Percentiles rank a stretch among this genome's conserved stretches.
These are phyloP conservation scores for Apophysomyces ossiformis DNA, from an alignment of 371 early-diverging fungal genomes.

Conservation along the genomic window DNA sequence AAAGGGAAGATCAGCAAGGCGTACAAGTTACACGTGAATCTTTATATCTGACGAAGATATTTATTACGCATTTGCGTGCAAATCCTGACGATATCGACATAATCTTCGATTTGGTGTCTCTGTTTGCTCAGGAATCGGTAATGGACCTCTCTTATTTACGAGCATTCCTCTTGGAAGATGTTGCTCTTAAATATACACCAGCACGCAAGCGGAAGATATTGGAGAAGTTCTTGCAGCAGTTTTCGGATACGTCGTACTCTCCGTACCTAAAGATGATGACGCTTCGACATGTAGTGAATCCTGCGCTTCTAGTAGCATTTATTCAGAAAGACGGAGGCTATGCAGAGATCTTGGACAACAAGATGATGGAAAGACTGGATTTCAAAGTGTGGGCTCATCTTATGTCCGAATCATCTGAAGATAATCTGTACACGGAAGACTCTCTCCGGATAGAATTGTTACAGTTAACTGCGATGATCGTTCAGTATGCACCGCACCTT, in stretches of 20 bases:
- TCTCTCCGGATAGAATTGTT: conserved; percentile 86
- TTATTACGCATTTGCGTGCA: conserved; percentile 65
- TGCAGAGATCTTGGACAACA: conserved; percentile 63
- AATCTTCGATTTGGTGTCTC: conserved; percentile 77
- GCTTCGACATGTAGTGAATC: conserved; percentile 78
- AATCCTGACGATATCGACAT: conserved; percentile 72
- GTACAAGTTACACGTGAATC: conserved; percentile 58
- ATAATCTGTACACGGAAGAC: conserved; percentile 66
- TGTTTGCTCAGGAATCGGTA: conserved; percentile 75
- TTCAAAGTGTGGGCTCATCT: conserved; percentile 74
- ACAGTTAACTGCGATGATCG: conserved; percentile 89
- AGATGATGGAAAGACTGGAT: conserved; percentile 72
- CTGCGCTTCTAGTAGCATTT: conserved; percentile 71
- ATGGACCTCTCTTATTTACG: conserved; percentile 75
- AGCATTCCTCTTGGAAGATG: conserved; percentile 73
- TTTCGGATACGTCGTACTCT: conserved; percentile 49
- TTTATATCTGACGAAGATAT: conserved; percentile 69
- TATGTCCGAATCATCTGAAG: conserved; percentile 56
- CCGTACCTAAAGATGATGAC: conserved; percentile 67
- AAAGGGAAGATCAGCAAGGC: conserved; percentile 57
- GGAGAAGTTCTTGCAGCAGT: conserved; percentile 68
- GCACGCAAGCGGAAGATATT: conserved; percentile 70
- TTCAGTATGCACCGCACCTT: conserved; percentile 79
- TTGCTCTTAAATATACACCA: conserved; percentile 61
- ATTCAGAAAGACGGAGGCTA: conserved; percentile 56